A percentile compares a stretch with the other conserved stretches of the same genome.
phyloP scores from a whole-genome alignment of 768 basidiomycete species.

The Rhodosporidiobolus sp. region DNA sequence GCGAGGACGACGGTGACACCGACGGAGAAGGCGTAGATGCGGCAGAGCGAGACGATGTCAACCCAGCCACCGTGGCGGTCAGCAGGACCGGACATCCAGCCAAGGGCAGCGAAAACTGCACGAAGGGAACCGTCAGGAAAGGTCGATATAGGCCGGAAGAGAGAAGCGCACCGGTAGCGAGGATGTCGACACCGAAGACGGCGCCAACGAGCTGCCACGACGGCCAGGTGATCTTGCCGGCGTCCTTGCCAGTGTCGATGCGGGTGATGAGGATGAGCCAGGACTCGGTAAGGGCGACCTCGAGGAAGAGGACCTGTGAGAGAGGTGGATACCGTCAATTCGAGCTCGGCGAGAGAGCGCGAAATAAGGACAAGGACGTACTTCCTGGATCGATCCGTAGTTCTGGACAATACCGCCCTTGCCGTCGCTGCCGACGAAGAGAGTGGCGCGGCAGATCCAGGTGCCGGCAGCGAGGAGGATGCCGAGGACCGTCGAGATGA shows the following conservation, averaged over 20 bases:
- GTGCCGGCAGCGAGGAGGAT: conserved; percentile 53
- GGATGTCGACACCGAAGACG: conserved; percentile 46
- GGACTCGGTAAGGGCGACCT: conserved; percentile 56
- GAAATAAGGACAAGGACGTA: conserved; percentile 1
- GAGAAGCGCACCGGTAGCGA: conserved; percentile 48
- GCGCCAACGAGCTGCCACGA: conserved; percentile 52
- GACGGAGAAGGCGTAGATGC: conserved; percentile 53
- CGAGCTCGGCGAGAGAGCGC: not conserved
- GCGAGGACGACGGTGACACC: conserved; percentile 51
- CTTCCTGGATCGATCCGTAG: conserved; percentile 47
- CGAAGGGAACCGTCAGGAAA: not conserved
- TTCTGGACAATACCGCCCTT: conserved; percentile 55
- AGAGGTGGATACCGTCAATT: too few species aligned
- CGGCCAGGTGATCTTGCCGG: conserved; percentile 48
- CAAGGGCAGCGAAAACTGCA: conserved; percentile 7
- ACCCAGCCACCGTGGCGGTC: conserved; percentile 40
- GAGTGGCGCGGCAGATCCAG: conserved; percentile 54
- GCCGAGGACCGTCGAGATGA: conserved; percentile 50
- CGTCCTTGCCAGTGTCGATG: not conserved
- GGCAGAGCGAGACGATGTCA: conserved; percentile 53
- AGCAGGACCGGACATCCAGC: conserved; percentile 29
- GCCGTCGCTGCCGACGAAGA: conserved; percentile 46
- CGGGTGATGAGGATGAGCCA: conserved; percentile 50
- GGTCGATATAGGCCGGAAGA: not conserved
- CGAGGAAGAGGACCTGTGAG: conserved; percentile 56